Conservation (phyloP, 176 grass and related monocot species). For the Oryza coarctata region DNA sequence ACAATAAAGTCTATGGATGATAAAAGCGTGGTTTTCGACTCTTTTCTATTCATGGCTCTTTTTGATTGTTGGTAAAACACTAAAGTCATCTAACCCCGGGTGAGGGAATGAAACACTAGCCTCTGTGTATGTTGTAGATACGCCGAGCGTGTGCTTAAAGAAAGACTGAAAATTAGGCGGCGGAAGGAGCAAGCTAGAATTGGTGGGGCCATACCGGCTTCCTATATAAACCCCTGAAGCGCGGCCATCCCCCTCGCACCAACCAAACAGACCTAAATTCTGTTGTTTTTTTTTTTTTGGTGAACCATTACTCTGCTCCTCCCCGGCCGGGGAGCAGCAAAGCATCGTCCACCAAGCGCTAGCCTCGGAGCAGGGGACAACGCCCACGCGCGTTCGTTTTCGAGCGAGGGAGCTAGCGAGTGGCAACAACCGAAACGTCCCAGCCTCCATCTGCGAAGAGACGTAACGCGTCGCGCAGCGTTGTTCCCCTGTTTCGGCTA, state of each 20-base stretch:
- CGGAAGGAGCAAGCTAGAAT: no score
- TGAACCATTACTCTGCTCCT: neutral
- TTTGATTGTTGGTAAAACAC: neutral
- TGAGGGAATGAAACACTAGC: neutral
- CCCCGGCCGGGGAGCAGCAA: neutral
- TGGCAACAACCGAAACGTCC: no score
- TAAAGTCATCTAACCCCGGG: neutral
- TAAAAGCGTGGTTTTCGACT: no score
- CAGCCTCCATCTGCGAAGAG: neutral
- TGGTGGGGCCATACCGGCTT: no score
- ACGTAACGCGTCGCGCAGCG: neutral
- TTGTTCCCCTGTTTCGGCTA: slow-evolving; percentile 32
- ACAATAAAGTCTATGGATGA: neutral
- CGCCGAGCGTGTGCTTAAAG: neutral
- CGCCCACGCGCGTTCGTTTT: neutral
- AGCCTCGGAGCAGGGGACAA: slow-evolving; percentile 24
- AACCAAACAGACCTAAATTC: neutral
- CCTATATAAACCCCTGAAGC: slow-evolving; percentile 5
- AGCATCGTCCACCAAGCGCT: neutral
- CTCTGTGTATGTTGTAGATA: neutral
- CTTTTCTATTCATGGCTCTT: neutral
- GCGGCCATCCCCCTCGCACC: slow-evolving; percentile 6
- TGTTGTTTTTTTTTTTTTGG: neutral
- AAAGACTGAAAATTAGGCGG: slow-evolving; percentile 9
- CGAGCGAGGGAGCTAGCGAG: neutral